A percentile compares a stretch with the other conserved stretches of the same genome.
These are phyloP conservation scores for Rostrohypoxylon terebratum DNA, from an alignment of 495 filamentous ascomycete species.

Conservation along the genomic window DNA sequence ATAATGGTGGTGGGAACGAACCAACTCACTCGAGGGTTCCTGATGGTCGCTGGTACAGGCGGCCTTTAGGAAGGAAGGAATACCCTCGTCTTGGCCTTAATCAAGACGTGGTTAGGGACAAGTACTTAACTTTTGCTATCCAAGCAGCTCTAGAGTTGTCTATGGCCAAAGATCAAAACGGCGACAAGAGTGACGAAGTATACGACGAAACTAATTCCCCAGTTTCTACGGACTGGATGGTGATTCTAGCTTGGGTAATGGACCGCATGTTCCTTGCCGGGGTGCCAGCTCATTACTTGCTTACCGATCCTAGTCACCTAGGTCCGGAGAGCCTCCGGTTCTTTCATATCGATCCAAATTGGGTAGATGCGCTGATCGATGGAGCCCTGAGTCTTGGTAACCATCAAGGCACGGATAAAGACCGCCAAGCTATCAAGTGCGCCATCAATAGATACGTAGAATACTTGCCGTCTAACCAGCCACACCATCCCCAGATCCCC, in stretches of 20 bases:
- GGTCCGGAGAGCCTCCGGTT: slow-evolving; percentile 58
- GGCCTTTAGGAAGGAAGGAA: background rate
- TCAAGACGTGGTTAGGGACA: slow-evolving; percentile 10
- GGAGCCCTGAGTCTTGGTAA: slow-evolving; percentile 61
- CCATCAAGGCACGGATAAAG: slow-evolving; percentile 49
- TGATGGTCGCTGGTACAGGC: slow-evolving; percentile 19
- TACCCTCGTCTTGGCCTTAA: slow-evolving; percentile 13
- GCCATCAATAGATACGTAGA: slow-evolving; percentile 48
- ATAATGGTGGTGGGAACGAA: background rate
- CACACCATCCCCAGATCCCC: slow-evolving; percentile 39
- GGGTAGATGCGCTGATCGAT: slow-evolving; percentile 61
- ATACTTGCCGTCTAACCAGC: slow-evolving; percentile 19
- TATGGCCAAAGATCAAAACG: slow-evolving; percentile 12
- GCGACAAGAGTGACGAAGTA: slow-evolving; percentile 4
- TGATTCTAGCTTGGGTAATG: slow-evolving; percentile 53
- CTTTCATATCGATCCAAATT: slow-evolving; percentile 61
- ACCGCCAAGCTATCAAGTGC: slow-evolving; percentile 51
- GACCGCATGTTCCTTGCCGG: slow-evolving; percentile 52
- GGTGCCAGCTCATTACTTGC: slow-evolving; percentile 57
- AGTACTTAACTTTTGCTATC: slow-evolving; percentile 16
- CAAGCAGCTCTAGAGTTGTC: slow-evolving; percentile 13
- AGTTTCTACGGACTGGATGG: slow-evolving; percentile 49
- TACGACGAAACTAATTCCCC: slow-evolving; percentile 54
- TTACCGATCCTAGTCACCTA: slow-evolving; percentile 55
- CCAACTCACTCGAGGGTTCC: background rate